Conservation (phyloP, 1,284 basidiomycete genomes). For the Papiliotrema laurentii region DNA sequence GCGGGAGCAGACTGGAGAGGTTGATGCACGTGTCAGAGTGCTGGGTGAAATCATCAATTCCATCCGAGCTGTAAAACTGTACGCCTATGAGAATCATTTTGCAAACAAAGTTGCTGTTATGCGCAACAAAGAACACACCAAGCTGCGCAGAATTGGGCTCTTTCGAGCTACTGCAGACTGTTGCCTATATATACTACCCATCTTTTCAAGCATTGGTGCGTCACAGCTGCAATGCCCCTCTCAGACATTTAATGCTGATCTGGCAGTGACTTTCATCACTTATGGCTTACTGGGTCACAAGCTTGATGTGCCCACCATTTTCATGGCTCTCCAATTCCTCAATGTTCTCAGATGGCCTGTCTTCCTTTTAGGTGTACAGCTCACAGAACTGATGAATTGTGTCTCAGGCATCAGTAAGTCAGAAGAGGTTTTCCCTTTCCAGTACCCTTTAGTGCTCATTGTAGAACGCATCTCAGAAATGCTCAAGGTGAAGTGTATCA, state of each 20-base stretch:
- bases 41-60: constrained; percentile 33
- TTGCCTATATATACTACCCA: constrained; percentile 55
- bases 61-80: constrained; percentile 45
- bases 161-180: constrained; percentile 23
- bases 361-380: background rate
- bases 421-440: too few relatives aligned
- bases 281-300: constrained; percentile 63
- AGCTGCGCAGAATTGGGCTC: constrained; percentile 35
- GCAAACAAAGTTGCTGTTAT: constrained; percentile 54
- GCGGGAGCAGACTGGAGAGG: constrained; percentile 64
- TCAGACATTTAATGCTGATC: background rate
- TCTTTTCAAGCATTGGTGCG: constrained; percentile 58
- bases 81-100: constrained; percentile 57
- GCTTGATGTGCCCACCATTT: constrained; percentile 66
- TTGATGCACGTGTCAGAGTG: constrained; percentile 56
- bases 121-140: constrained; percentile 55
- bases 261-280: constrained; percentile 63
- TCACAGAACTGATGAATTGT: background rate
- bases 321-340: constrained; percentile 69
- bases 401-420: background rate
- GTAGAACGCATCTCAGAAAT: constrained; percentile 57
- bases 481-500: constrained; percentile 49
- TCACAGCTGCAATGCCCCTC: background rate
- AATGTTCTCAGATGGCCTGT: constrained; percentile 60
- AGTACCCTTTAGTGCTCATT: too few relatives aligned